phyloP scores from a whole-genome alignment of 805 yeast genomes.

The Saturnispora kantuleensis region DNA sequence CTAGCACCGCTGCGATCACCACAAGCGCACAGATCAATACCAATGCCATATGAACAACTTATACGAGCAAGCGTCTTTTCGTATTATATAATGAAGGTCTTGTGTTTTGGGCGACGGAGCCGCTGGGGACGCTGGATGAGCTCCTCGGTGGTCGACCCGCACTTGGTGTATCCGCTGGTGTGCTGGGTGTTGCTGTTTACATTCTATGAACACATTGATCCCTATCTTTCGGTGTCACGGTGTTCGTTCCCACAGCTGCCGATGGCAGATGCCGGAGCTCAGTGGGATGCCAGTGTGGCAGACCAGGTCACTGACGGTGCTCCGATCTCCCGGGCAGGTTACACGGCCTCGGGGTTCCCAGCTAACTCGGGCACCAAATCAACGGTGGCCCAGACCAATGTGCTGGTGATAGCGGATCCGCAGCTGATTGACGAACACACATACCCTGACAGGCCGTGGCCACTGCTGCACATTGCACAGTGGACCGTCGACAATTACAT shows the following conservation, averaged over 20 bases:
- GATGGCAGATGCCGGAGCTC: not conserved
- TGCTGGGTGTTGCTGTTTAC: constrained; percentile 10
- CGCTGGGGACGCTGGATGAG: constrained; percentile 25
- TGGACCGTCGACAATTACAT: constrained; percentile 68
- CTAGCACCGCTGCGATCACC: constrained; percentile 8
- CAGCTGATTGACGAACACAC: constrained; percentile 84
- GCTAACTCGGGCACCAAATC: not conserved
- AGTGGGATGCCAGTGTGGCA: constrained; percentile 5
- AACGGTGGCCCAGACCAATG: constrained; percentile 7
- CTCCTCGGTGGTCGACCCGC: constrained; percentile 24
- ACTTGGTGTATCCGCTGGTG: constrained; percentile 3
- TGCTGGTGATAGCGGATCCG: constrained; percentile 75
- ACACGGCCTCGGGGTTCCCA: constrained; percentile 5
- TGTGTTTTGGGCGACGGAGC: not conserved
- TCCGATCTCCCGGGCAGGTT: not conserved
- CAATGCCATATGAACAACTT: not conserved
- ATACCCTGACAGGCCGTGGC: constrained; percentile 59
- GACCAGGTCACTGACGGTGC: constrained; percentile 5
- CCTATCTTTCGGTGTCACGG: constrained; percentile 6
- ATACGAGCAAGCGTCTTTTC: not conserved
- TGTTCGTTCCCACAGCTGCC: constrained; percentile 12
- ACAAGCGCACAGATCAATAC: not conserved
- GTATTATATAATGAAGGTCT: not conserved
- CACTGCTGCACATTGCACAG: constrained; percentile 45
- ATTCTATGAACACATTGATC: constrained; percentile 14